Evolutionary conservation across 1,284 basidiomycete genomes (phyloP), one percentile per base, ranked within the genome.

Genomic region (Cystobasidium sp.): DNA sequence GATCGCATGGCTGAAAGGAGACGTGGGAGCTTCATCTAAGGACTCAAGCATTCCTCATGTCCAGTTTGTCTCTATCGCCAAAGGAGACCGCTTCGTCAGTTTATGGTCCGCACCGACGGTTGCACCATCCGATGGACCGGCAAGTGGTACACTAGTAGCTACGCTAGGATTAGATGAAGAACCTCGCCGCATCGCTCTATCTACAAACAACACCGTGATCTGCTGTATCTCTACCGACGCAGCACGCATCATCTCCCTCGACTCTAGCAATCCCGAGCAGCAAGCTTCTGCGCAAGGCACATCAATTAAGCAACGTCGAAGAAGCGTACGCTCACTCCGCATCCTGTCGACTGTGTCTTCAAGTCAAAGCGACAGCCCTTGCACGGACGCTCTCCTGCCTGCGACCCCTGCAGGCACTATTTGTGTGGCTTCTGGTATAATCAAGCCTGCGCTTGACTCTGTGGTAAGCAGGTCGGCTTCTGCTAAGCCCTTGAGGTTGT

Each of bases 1-100:
- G 43, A 41, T 73, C 16, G 9, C 39, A n/a, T 73, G 70, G 70
- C 46, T 73, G 1, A 44, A 64, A 6, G 53, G 18, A 20, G 46
- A 65, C 14, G 18, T 16, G 24, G 16, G 18, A 10, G 9, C 55
- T 20, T 59, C 41, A 6, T n/a, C 31, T 8, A 8, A 20, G 2
- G 41, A n/a, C 8, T 52, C 53, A 59, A 59, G 24, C 18, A 41
- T 18, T 12, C 39, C 41, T 10, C 68, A 61, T 46, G 20, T 37
- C 46, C 10, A 55, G 3, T 73, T 73, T 52, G 16, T 59, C 6
- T 73, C 70, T 8, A 49, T 66, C 6, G 70, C 70, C 3, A 49
- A 66, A 46, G 63, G 53, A 0, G 70, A 73, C 44, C 62, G 70
- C 37, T 65, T 47, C 52, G n/a, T 73, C 20, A 73, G 62, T 39